phyloP scores from a whole-genome alignment of 2,329 filamentous ascomycete species.

The Talaromyces rugulosus region DNA sequence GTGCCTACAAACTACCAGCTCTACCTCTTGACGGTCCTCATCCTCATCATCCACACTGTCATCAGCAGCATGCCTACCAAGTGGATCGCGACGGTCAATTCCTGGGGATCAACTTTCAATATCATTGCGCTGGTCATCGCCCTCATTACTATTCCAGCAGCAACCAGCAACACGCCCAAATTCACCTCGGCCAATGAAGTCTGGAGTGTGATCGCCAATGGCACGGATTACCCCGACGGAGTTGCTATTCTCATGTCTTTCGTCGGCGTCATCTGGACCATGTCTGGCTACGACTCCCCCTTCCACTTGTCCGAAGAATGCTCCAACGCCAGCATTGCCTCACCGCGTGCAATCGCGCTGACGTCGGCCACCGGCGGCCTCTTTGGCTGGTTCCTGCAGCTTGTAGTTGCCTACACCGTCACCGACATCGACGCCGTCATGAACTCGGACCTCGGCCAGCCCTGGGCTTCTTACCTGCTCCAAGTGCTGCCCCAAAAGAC shows the following conservation, averaged over 20 bases:
- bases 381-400: slow-evolving; percentile 69
- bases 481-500: slow-evolving; percentile 60
- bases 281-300: slow-evolving; percentile 63
- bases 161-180: slow-evolving; percentile 53
- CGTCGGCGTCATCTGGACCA: slow-evolving; percentile 66
- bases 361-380: slow-evolving; percentile 63
- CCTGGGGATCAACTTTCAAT: slow-evolving; percentile 66
- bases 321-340: slow-evolving; percentile 66
- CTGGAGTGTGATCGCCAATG: slow-evolving; percentile 63
- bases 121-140: slow-evolving; percentile 63
- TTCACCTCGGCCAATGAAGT: slow-evolving; percentile 58
- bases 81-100: slow-evolving; percentile 68
- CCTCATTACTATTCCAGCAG: slow-evolving; percentile 65
- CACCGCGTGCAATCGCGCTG: slow-evolving; percentile 67
- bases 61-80: slow-evolving; percentile 68
- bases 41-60: slow-evolving; percentile 64
- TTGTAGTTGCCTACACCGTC: slow-evolving; percentile 69
- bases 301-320: slow-evolving; percentile 75
- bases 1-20: slow-evolving; percentile 62
- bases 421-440: slow-evolving; percentile 58
- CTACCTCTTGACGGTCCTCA: slow-evolving; percentile 62
- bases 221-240: slow-evolving; percentile 64
- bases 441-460: slow-evolving; percentile 61
- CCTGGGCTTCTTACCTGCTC: slow-evolving; percentile 65
- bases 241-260: slow-evolving; percentile 68